A percentile compares a stretch with the other conserved stretches of the same genome.
Conservation (phyloP, 1,284 basidiomycete species). For the Kalmanozyma brasiliensis region DNA sequence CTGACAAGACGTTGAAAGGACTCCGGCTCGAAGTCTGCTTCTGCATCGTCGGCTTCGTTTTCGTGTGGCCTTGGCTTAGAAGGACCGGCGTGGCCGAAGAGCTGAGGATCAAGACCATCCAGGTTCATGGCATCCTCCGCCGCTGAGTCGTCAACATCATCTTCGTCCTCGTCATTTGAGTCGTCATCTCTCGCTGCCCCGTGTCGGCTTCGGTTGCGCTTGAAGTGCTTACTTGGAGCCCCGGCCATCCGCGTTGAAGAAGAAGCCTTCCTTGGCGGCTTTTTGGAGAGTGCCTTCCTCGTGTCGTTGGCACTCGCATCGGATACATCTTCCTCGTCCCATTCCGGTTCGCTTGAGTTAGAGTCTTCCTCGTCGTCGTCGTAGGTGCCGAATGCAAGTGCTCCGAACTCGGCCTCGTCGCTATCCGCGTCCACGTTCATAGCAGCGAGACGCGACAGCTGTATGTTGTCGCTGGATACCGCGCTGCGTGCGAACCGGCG, state of each 20-base stretch:
- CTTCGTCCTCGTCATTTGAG: constrained; percentile 12
- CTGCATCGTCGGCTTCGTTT: constrained; percentile 15
- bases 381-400: constrained; percentile 16
- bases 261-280: constrained; percentile 9
- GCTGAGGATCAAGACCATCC: constrained; percentile 19
- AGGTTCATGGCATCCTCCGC: constrained; percentile 4
- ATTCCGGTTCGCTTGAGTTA: constrained; percentile 24
- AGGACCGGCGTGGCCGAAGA: constrained; percentile 1
- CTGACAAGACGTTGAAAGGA: constrained; percentile 49
- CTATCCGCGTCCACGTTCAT: constrained; percentile 27
- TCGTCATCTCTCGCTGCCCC: constrained; percentile 10
- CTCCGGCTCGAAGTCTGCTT: constrained; percentile 48
- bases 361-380: constrained; percentile 27
- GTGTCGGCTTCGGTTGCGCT: neutral
- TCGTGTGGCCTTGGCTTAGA: neutral
- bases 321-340: constrained; percentile 45
- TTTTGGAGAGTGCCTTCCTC: constrained; percentile 10
- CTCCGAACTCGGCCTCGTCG: constrained; percentile 35
- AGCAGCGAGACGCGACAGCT: constrained; percentile 31
- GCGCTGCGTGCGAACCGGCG: constrained; percentile 24
- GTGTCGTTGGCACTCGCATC: constrained; percentile 23
- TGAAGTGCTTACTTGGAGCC: too few species aligned
- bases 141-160: neutral
- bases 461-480: constrained; percentile 3
- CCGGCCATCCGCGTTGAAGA: neutral